These are phyloP conservation scores for Boletus coccyginus DNA, from an alignment of 768 basidiomycete species.

Conservation along the genomic window DNA sequence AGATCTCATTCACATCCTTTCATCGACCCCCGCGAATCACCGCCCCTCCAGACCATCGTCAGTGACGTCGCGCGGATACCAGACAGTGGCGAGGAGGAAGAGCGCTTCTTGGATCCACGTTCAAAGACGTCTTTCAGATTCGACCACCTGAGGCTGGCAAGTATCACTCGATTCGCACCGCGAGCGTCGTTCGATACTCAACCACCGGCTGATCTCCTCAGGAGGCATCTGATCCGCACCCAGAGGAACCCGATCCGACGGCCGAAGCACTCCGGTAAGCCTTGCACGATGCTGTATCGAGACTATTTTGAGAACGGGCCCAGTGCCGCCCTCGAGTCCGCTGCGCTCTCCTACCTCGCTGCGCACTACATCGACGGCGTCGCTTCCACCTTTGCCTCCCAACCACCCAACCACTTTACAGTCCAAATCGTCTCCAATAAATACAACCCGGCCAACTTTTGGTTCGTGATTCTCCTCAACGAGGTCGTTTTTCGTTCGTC, in stretches of 20 bases:
- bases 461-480: constrained; percentile 44
- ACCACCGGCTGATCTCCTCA: constrained; percentile 25
- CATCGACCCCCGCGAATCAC: neutral
- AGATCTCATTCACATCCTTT: neutral
- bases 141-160: constrained; percentile 81
- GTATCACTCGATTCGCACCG: constrained; percentile 26
- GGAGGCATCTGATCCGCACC: constrained; percentile 76
- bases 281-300: neutral
- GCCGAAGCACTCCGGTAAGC: constrained; percentile 76
- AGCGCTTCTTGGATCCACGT: constrained; percentile 82
- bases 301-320: neutral
- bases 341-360: constrained; percentile 63
- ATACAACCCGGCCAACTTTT: constrained; percentile 91
- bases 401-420: constrained; percentile 48
- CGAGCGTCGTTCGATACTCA: constrained; percentile 1
- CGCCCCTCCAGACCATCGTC: constrained; percentile 65
- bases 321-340: constrained; percentile 70
- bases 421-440: constrained; percentile 93
- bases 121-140: constrained; percentile 77
- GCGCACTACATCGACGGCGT: constrained; percentile 87
- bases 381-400: constrained; percentile 63
- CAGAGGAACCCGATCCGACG: constrained; percentile 57
- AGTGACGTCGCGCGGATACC: constrained; percentile 64
- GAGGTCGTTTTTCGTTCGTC: neutral
- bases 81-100: constrained; percentile 41